These are phyloP conservation scores for Aspergillus taichungensis DNA, from an alignment of 495 filamentous ascomycete genomes.

Conservation along the genomic window DNA sequence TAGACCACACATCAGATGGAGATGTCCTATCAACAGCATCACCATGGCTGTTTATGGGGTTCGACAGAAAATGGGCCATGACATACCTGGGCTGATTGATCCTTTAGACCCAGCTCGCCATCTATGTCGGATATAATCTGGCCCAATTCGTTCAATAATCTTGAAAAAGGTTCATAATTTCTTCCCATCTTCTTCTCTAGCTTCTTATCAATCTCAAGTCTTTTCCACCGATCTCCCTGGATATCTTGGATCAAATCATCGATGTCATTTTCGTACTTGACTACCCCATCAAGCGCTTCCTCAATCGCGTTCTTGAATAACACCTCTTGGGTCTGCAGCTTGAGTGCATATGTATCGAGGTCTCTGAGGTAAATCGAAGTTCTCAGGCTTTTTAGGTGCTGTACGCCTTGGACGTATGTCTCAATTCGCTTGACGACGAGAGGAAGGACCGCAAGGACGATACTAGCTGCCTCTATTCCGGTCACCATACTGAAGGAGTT, in stretches of 20 bases:
- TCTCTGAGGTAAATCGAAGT: constrained; percentile 11
- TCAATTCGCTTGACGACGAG: constrained; percentile 20
- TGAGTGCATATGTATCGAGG: constrained; percentile 5
- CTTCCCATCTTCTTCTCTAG: constrained; percentile 7
- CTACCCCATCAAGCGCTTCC: constrained; percentile 14
- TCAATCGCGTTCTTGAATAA: constrained; percentile 18
- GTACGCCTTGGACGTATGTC: constrained; percentile 16
- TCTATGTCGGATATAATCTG: too few species aligned
- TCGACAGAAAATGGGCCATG: too few species aligned
- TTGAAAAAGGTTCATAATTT: constrained; percentile 8
- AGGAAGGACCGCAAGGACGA: constrained; percentile 19
- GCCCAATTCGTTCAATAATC: too few species aligned
- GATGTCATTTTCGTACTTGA: constrained; percentile 10
- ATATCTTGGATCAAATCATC: constrained; percentile 7
- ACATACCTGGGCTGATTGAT: too few species aligned
- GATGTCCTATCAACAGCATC: too few species aligned
- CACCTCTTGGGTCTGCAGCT: constrained; percentile 11
- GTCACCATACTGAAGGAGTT: constrained; percentile 5
- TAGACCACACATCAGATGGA: too few species aligned
- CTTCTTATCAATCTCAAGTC: constrained; percentile 1
- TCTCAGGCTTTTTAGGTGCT: constrained; percentile 11
- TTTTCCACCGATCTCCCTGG: constrained; percentile 4
- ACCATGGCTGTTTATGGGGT: too few species aligned
- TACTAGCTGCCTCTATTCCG: constrained; percentile 18
- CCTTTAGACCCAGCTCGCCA: too few species aligned